Conservation (phyloP, 2,329 filamentous ascomycete genomes). For the Cadophora malorum region DNA sequence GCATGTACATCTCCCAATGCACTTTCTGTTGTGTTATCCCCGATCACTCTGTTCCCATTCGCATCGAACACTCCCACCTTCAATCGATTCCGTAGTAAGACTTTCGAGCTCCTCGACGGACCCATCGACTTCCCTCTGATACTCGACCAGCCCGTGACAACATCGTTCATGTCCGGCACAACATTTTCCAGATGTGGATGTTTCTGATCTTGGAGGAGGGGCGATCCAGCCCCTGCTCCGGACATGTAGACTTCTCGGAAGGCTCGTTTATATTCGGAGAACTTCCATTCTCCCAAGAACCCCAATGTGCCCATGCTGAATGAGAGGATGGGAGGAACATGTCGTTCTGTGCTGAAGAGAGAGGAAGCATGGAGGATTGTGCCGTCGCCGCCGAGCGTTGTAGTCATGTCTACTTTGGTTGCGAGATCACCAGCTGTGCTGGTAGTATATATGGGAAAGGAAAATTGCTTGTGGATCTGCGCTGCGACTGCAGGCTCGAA, state of each 20-base stretch:
- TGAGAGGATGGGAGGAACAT: constrained; percentile 88
- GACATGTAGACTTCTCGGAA: constrained; percentile 94
- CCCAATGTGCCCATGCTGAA: constrained; percentile 98
- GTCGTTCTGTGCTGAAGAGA: constrained; percentile 80
- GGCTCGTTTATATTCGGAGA: constrained; percentile 87
- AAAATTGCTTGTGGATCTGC: constrained; percentile 71
- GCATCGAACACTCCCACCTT: constrained; percentile 84
- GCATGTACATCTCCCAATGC: constrained; percentile 60
- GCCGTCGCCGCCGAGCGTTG: constrained; percentile 91
- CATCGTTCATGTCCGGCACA: constrained; percentile 38
- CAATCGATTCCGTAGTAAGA: constrained; percentile 85
- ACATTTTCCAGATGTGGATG: constrained; percentile 40
- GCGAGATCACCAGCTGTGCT: constrained; percentile 58
- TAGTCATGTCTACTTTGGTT: constrained; percentile 84
- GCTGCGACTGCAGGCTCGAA: constrained; percentile 80
- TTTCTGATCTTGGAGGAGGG: constrained; percentile 41
- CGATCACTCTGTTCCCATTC: constrained; percentile 64
- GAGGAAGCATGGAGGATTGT: constrained; percentile 87
- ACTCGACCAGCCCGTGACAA: constrained; percentile 69
- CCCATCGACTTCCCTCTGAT: constrained; percentile 85
- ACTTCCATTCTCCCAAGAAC: constrained; percentile 97
- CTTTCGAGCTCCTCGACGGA: constrained; percentile 72
- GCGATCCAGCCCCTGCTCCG: constrained; percentile 55
- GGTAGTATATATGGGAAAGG: constrained; percentile 74
- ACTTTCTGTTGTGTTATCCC: constrained; percentile 43